Evolutionary conservation across 148 eudicot genomes (phyloP), one percentile per base, ranked within the genome.

Genomic region (Gaultheria prostrata): DNA sequence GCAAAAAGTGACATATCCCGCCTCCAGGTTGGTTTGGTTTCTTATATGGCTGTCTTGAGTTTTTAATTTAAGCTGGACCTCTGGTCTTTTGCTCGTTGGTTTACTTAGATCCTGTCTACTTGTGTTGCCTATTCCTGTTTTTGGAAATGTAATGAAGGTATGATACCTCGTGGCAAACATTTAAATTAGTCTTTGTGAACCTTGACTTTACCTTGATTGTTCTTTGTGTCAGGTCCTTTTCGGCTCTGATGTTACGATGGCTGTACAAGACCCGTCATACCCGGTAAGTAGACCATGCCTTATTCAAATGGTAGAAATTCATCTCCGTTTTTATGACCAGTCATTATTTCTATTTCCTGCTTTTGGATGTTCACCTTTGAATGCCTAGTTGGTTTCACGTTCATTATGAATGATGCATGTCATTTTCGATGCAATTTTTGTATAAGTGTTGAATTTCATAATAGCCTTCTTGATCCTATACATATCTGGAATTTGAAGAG

Each of bases 261-360:
- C 97, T 45, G 93, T 94, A 20, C 98, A 93, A 79, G 94, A 95
- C 82, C 98, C 98, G 45, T 89, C 98, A 53, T 95, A 94, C 82
- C 98, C 98, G 86, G 98, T 94, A 91, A 69, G 77, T 76, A 54
- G 4, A 35, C 63, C 71, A 45, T 67, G 13, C 33, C 57, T n/a
- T 26, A 8, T 63, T 49, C n/a, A 28, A 76, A 48, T 8, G 10
- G n/a, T 67, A 51, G 54, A 4, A 51, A 61, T 17, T 21, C 91
- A 17, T 95, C 93, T 83, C 98, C 94, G 86, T 95, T 95, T 83
- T 87, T 72, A 61, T 59, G 14, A 56, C 24, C 10, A 33, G 69
- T 45, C 35, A 57, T 30, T 70, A 30, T 32, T 61, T 28, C 28
- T 12, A 6, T 8, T 70, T 70, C 15, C 11, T 43, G 6, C 11